Evolutionary conservation across 257 asterid species (phyloP), one percentile per base, ranked within the genome.

Genomic region (Solanum pimpinellifolium): DNA sequence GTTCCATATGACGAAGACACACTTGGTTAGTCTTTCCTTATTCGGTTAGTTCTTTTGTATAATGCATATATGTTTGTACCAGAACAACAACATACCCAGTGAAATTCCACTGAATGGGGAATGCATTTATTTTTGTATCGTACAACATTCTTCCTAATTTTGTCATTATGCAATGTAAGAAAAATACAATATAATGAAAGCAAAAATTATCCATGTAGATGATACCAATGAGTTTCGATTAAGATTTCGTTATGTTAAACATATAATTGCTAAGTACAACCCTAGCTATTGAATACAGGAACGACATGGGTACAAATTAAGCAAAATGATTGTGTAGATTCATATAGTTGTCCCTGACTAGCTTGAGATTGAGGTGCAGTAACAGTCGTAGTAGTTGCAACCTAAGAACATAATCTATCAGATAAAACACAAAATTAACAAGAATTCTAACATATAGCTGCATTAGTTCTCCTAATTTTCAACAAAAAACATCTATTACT

Each of bases 1-100:
- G n/a, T 90, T 89, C 91, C 96, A 20, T 97, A 88, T 47, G 91
- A 93, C 31, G 97, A 94, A 13, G 93, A 93, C 83, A 89, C 89
- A 84, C 94, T 97, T 85, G 99, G 99, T 95, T 85, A 87, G 95
- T 93, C 85, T 46, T 78, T 74, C 31, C 52, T 20, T 35, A 37
- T 74, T 11, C 6, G 16, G 27, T 46, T 25, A 78, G 0, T 2
- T 77, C 16, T 46, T 33, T 10, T 46, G 41, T 16, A 78, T 78
- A 25, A 27, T 27, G 66, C 18, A 46, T 78, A 44, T 78, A 27
- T 78, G 6, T 15, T 46, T 78, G 62, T 52, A 52, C 60, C 16
- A 16, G 4, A 52, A 52, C 60, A 52, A 52, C 9, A 6, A 6
- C 60, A 16, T 2, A 52, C 60, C 60, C 23, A 52, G 9, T 52